Base-by-base conservation (phyloP, 805 yeast species). In the Kodamaea lidongshanica region DNA sequence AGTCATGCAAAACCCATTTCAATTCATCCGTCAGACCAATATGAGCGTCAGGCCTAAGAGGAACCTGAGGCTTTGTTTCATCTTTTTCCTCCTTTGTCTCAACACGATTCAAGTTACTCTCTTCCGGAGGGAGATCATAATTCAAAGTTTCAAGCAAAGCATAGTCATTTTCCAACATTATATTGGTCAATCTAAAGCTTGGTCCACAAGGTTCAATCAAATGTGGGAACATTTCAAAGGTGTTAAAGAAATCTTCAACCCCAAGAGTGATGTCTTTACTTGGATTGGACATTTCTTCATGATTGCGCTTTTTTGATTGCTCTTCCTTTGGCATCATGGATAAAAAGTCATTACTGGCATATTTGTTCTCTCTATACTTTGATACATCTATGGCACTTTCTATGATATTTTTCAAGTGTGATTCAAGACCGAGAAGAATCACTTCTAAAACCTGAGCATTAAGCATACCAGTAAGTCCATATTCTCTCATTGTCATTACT, bases 381-480 rank as follows among this genome's bases (percentile, higher is more conserved):
- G 79, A 80, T 2, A 77, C 70, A 46, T 83, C 94, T 25, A 85
- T 70, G 2, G 86, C 75, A 40, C 74, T 72, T 45, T 85, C 92
- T 5, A 89, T 56, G 7, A 88, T 61, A 36, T 75, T 73, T 44
- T 79, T 82, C 40, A 92, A 56, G 56, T 87, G 89, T 19, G 72
- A 65, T 48, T 89, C 96, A 24, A 92, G 60, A 0, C 96, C 96
- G n/a, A 82, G 54, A 13, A 77, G 61, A 39, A 88, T 52, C 12
- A 92, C 61, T 33, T 87, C 94, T n/a, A 83, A 72, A 5, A 81
- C 83, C 12, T 76, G 77, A n/a, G 78, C 70, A 25, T 76, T 78
- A n/a, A 89, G 66, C 10, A 77, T 74, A 1, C 95, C 95, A 0
- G 87, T 68, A 6, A 92, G 60, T 0, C 98, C 98, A 50, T 86